phyloP scores from a whole-genome alignment of 2,329 filamentous ascomycete species.

The Dactylellina sp. region DNA sequence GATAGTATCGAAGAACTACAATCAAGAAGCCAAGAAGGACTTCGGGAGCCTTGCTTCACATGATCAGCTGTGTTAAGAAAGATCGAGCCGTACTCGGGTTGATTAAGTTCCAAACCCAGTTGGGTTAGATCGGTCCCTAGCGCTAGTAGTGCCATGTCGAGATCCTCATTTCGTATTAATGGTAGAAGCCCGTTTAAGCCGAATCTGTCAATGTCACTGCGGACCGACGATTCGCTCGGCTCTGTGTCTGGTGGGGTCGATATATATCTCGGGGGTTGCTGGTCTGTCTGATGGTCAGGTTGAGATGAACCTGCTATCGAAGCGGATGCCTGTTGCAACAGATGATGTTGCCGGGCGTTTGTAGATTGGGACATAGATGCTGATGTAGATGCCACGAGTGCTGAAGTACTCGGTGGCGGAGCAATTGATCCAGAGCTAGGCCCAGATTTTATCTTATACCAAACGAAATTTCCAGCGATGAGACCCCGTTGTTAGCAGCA shows the following conservation, averaged over 20 bases:
- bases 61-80: constrained; percentile 35
- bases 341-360: constrained; percentile 33
- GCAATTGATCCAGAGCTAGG: constrained; percentile 35
- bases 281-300: constrained; percentile 38
- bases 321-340: constrained; percentile 26
- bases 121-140: constrained; percentile 74
- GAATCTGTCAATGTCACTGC: constrained; percentile 60
- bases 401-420: constrained; percentile 13
- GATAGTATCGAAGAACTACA: constrained; percentile 34
- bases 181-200: constrained; percentile 59
- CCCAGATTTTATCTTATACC: constrained; percentile 32
- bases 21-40: constrained; percentile 50
- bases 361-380: constrained; percentile 32
- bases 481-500: neutral
- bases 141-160: constrained; percentile 65
- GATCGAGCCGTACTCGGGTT: constrained; percentile 68
- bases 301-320: constrained; percentile 47
- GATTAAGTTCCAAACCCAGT: constrained; percentile 74
- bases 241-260: constrained; percentile 55
- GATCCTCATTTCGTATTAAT: constrained; percentile 59
- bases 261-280: constrained; percentile 50
- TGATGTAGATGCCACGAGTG: constrained; percentile 3
- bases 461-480: constrained; percentile 6
- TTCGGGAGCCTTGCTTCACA: constrained; percentile 56
- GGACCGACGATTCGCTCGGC: constrained; percentile 52